Base-by-base conservation (phyloP, 352 stramenopile species). In the Peronospora farinosa region DNA sequence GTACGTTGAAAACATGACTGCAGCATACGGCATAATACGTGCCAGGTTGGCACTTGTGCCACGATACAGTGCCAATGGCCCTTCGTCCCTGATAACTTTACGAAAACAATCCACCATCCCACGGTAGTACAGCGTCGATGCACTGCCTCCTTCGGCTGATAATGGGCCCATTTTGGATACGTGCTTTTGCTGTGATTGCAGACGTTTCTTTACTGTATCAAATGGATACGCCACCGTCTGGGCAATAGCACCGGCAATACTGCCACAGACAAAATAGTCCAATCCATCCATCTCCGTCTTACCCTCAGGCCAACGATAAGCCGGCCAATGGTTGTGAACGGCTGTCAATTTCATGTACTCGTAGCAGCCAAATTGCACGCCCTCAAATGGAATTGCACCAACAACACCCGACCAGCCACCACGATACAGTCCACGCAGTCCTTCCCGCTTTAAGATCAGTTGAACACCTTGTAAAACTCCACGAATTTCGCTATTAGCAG, bases 141-240 rank as follows among this genome's bases (percentile, higher is more conserved):
- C 23, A 33, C 33, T 65, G 40, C 53, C 57, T 37, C 57, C 62
- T 51, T 57, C 57, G 0, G 47, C 51, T 9, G 51, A 45, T 27
- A 65, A 50, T 8, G 48, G 49, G 3, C 60, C 60, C 23, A 50
- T 52, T 17, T 7, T 40, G 17, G 60, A 60, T 30, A 47, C 45
- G 15, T 63, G 49, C 11, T 69, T 48, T 16, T 67, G 46, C 52
- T 88, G 74, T 3, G 52, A 68, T 59, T 93, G 82, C 40, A 93
- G 72, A 5, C 80, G 74, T 58, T 88, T 90, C 60, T 89, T 89
- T 16, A 93, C 73, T 27, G 74, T 86, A 54, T 93, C 79, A 47
- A 93, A 93, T 39, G 82, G 79, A 54, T 93, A 93, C 28, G 79
- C 73, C 15, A 87, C 79, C n/a, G 79, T 87, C 64, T 93, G 82